Conservation (phyloP, 371 early-diverging fungal genomes). For the Apophysomyces ossiformis region DNA sequence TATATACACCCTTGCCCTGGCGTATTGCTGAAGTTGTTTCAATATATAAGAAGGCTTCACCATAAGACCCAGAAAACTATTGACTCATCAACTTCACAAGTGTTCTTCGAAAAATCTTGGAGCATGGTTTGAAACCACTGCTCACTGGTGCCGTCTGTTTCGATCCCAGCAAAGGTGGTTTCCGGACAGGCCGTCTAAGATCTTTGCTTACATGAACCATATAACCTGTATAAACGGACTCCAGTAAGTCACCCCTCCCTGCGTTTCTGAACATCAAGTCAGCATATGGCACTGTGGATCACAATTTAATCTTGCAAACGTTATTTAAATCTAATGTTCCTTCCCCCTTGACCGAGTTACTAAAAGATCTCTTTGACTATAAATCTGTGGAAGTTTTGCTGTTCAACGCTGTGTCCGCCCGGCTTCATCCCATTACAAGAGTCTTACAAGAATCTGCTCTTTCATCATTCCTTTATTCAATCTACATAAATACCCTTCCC, state of each 20-base stretch:
- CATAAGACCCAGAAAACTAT: constrained; percentile 22
- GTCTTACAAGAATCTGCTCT: constrained; percentile 35
- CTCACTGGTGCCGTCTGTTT: not conserved
- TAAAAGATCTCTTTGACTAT: constrained; percentile 27
- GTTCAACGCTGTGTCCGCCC: constrained; percentile 12
- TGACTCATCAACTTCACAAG: constrained; percentile 26
- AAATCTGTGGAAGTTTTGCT: constrained; percentile 22
- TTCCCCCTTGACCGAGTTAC: constrained; percentile 11
- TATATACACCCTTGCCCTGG: constrained; percentile 17
- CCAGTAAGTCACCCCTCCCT: constrained; percentile 13
- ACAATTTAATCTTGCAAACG: constrained; percentile 22
- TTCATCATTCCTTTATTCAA: constrained; percentile 28
- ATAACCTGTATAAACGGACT: not conserved
- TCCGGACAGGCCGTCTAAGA: constrained; percentile 20
- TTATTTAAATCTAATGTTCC: constrained; percentile 8
- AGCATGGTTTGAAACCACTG: constrained; percentile 10
- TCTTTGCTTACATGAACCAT: constrained; percentile 23
- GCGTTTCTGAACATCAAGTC: constrained; percentile 39
- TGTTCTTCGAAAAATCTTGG: constrained; percentile 19
- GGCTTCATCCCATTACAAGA: constrained; percentile 25
- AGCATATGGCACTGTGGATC: constrained; percentile 37
- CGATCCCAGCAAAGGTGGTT: constrained; percentile 28
- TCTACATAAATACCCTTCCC: constrained; percentile 31
- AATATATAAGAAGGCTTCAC: constrained; percentile 24
- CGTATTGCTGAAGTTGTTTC: constrained; percentile 20